Base-by-base conservation (phyloP, 179 eudicot genomes). In the Heliamphora pulchella region DNA sequence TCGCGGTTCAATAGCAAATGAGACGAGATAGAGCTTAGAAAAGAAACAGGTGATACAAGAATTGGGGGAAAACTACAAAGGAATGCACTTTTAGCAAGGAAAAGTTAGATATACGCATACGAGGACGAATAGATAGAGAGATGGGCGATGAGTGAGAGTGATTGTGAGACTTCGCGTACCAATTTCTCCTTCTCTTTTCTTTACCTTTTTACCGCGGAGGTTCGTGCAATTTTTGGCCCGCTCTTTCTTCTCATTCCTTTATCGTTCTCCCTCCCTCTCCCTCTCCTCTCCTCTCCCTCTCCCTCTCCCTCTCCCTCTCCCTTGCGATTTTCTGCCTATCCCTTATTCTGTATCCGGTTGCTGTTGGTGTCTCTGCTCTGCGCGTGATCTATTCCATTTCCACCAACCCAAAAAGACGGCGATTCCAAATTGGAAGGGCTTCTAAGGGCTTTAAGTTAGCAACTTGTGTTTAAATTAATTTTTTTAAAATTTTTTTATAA, bases 51-150 rank as follows among this genome's bases (percentile, higher is more conserved):
- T 65, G 59, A 50, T 50, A 48, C 73, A 44, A 77, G 59, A 65
- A 50, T 50, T 64, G 22, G 80, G 80, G 73, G 47, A 61, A 77
- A 74, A 61, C 57, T 57, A 74, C 65, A 39, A 39, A 1, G 7
- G 8, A 63, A 0, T 63, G 39, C 18, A 15, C 13, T 54, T 54
- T 67, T 31, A 48, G 71, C 46, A 41, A 3, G 43, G 67, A n/a
- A 31, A 41, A 43, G 22, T 17, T 46, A 75, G 58, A 18, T 75
- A 17, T 75, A 17, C 3, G n/a, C 44, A 13, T 47, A 41, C 14
- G 31, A 18, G 78, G 8, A 22, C 11, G 79, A 50, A 64, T 20
- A 46, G 58, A 63, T 64, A 47, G 43, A 13, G 58, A 14, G 61
- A 14, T 17, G 13, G 66, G 10, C 7, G 2, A 20, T 2, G 55